Conservation (phyloP, 83 land plant genomes). For the Diphasiastrum complanatum region DNA sequence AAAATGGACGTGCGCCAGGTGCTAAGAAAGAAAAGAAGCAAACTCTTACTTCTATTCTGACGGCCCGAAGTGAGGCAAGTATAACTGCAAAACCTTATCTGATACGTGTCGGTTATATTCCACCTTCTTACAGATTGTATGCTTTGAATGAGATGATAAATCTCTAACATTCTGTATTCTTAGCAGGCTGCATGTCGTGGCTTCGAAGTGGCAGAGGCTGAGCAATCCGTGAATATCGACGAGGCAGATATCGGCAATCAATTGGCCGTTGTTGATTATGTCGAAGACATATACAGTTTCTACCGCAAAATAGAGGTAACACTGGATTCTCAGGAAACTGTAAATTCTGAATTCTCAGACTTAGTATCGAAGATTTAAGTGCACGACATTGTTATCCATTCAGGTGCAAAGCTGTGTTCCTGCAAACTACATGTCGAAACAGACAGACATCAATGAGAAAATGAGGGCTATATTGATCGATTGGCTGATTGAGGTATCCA, state of each 20-base stretch:
- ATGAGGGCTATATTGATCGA: not conserved
- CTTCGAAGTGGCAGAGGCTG: not conserved
- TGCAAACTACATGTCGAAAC: not conserved
- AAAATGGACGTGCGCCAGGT: too few species aligned
- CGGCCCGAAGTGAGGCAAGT: conserved; percentile 21
- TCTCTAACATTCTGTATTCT: not conserved
- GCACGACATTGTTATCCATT: not conserved
- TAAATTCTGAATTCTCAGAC: too few species aligned
- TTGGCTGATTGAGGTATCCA: not conserved
- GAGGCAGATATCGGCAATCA: not conserved
- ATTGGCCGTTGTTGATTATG: not conserved
- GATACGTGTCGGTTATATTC: not conserved
- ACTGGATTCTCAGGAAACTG: not conserved
- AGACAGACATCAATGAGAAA: not conserved
- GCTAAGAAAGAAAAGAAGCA: conserved; percentile 1
- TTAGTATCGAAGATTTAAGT: too few species aligned
- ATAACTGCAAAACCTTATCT: not conserved
- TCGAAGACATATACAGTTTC: not conserved
- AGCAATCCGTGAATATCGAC: not conserved
- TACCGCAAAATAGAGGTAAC: not conserved
- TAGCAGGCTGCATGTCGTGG: conserved; percentile 9
- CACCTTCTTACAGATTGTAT: not conserved
- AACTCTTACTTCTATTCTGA: conserved; percentile 3
- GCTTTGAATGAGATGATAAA: not conserved
- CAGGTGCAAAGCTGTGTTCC: not conserved